Conservation (phyloP, 768 basidiomycete species). For the Pisolithus orientalis region DNA sequence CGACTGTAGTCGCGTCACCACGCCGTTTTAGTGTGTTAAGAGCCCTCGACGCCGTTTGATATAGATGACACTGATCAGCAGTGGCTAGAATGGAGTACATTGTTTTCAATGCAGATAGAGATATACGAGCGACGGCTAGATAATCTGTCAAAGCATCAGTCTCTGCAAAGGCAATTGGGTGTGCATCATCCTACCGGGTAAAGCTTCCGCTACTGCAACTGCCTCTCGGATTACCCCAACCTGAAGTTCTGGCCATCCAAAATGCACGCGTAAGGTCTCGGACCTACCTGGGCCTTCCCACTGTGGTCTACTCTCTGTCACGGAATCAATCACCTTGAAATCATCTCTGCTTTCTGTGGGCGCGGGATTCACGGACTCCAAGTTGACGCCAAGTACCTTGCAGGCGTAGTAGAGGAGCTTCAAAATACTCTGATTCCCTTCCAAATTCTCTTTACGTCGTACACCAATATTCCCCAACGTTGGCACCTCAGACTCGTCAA, state of each 20-base stretch:
- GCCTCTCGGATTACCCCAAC: slow-evolving; percentile 91
- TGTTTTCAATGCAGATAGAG: slow-evolving; percentile 78
- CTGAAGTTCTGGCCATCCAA: slow-evolving; percentile 94
- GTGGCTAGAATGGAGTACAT: slow-evolving; percentile 63
- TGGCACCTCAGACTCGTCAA: slow-evolving; percentile 17
- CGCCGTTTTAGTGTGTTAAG: slow-evolving; percentile 69
- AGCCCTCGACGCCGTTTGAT: slow-evolving; percentile 65
- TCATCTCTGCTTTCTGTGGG: slow-evolving; percentile 21
- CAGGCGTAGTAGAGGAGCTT: slow-evolving; percentile 68
- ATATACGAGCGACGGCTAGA: slow-evolving; percentile 77
- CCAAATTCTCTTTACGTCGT: slow-evolving; percentile 63
- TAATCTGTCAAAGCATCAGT: slow-evolving; percentile 50
- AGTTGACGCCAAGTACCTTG: slow-evolving; percentile 73
- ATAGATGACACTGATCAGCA: slow-evolving; percentile 76
- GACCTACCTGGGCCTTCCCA: slow-evolving; percentile 38
- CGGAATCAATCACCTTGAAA: slow-evolving; percentile 14
- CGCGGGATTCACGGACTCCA: slow-evolving; percentile 61
- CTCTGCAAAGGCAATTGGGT: not conserved
- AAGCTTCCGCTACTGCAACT: slow-evolving; percentile 81
- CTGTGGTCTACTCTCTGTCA: slow-evolving; percentile 2
- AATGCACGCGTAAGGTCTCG: slow-evolving; percentile 39
- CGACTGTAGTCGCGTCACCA: slow-evolving; percentile 62
- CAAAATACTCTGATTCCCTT: slow-evolving; percentile 81
- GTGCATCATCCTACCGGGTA: slow-evolving; percentile 60
- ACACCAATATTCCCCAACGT: slow-evolving; percentile 55